Evolutionary conservation across 2,329 filamentous ascomycete species (phyloP), one percentile per base, ranked within the genome.

Genomic region (Fusarium pseudoanthophilum): DNA sequence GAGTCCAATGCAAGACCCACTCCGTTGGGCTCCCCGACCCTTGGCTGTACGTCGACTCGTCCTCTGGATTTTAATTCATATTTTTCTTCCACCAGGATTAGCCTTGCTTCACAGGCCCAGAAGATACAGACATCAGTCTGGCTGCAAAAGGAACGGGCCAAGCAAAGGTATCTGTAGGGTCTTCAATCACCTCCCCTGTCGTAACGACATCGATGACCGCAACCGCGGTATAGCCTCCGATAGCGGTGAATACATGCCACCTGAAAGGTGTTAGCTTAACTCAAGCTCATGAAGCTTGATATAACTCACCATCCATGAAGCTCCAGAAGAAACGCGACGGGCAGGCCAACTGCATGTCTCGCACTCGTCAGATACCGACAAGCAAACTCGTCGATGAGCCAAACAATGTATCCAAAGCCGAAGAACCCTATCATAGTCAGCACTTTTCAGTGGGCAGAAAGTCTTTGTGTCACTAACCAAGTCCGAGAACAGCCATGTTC

Each of bases 231-330:
- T 84, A 84, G 5, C 82, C 83, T 16, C 83, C 83, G 34, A 84
- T 81, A 1, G 80, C 81, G 8, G 83, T 85, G 11, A 84, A 79
- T 11, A 84, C 45, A 64, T 85, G 83, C 83, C 83, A 84, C 83
- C 83, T 84, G 18, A 21, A 16, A 2, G 2, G 1, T 15, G 14
- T 70, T 24, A 70, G 60, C 53, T 26, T 20, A 11, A 4, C 4
- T 69, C 30, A 73, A 4, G 1, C 13, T 20, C 3, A 14, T 18
- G 14, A 21, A 18, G 5, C 0, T 3, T 0, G 7, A 11, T 15
- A 5, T 1, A 10, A 21, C 79, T 32, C 78, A 84, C 83, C 83
- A 85, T 71, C 83, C 83, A 58, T 85, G 83, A 9, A 85, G 60
- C 65, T 85, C 83, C 5, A 84, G 69, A 0, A 84, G 48, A 26